Conservation (phyloP, 371 early-diverging fungal genomes). For the Cokeromyces recurvatus region DNA sequence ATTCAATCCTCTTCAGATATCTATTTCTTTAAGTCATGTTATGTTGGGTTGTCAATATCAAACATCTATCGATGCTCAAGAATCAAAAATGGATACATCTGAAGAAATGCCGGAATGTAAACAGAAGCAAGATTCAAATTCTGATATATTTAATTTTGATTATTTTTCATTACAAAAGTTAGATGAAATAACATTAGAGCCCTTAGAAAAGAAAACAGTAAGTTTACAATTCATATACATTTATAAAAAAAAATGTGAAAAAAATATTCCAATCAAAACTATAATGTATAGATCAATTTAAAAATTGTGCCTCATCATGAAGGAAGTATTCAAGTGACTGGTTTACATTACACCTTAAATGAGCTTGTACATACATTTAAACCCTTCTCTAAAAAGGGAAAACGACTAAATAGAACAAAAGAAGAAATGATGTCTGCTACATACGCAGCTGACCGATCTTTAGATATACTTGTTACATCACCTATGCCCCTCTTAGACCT, state of each 20-base stretch:
- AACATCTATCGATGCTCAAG: slow-evolving; percentile 29
- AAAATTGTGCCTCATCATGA: slow-evolving; percentile 68
- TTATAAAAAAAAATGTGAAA: no score
- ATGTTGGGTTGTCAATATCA: slow-evolving; percentile 58
- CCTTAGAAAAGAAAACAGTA: slow-evolving; percentile 49
- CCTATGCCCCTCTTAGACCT: slow-evolving; percentile 85
- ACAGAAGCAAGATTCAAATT: slow-evolving; percentile 1
- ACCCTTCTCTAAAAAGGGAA: slow-evolving; percentile 66
- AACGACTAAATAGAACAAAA: slow-evolving; percentile 70
- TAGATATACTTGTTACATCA: slow-evolving; percentile 72
- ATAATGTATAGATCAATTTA: slow-evolving; percentile 69
- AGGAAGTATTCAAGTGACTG: slow-evolving; percentile 70
- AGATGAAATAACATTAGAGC: slow-evolving; percentile 43
- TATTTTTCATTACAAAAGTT: slow-evolving; percentile 54
- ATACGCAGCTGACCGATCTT: slow-evolving; percentile 68
- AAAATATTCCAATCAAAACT: no score
- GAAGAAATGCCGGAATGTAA: slow-evolving; percentile 25
- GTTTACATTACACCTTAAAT: slow-evolving; percentile 75
- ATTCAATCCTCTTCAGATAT: slow-evolving; percentile 61
- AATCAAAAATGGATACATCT: background rate
- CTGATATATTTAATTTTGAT: slow-evolving; percentile 30
- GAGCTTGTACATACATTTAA: slow-evolving; percentile 69
- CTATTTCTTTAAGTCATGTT: slow-evolving; percentile 56
- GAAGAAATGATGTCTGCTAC: slow-evolving; percentile 51
- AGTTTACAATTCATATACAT: background rate